Base-by-base conservation (phyloP, 345 rosid genomes). In the Ceriops tagal region DNA sequence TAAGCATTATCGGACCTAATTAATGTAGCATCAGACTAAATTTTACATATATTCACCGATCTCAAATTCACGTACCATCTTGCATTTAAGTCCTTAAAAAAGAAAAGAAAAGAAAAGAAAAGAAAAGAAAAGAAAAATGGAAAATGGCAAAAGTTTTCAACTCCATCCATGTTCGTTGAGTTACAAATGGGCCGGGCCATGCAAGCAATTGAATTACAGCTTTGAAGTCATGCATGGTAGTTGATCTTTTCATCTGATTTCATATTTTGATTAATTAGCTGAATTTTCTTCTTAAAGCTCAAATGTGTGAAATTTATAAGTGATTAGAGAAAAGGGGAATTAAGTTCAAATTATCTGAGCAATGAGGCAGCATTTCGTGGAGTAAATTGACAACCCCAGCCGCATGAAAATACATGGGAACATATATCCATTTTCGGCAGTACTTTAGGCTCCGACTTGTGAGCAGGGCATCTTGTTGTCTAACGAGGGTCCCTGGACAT, bases 321-420 rank as follows among this genome's bases (percentile, higher is more conserved):
- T 3, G 19, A 66, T n/a, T 15, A 16, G 31, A 21, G 37, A 5
- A 27, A 27, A 15, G 11, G 2, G 3, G 7, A 21, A 53, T 8
- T n/a, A 55, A 53, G 4, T 53, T 43, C 18, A 1, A 52, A 34
- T 18, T 37, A 11, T 21, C 35, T 21, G 34, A 21, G 18, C 59
- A 55, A 1, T 9, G 69, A 10, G 32, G 21, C 18, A 6, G 32
- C 10, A 22, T 16, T 15, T 43, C 8, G 24, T 22, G 18, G 8
- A 22, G 70, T 43, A 67, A 34, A 34, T 34, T 34, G 8, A 53
- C 49, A 53, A 55, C 34, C 70, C 61, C 61, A 32, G 51, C 69
- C 22, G 35, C 52, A 34, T 9, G 20, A 20, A 30, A 31, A 22
- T 32, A 11, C 9, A 26, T 0, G 46, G 13, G 49, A 15, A 13